Percentiles rank a stretch among this genome's conserved stretches.
These are phyloP conservation scores for Fragilaria radians DNA, from an alignment of 108 stramenopile genomes.

Conservation along the genomic window DNA sequence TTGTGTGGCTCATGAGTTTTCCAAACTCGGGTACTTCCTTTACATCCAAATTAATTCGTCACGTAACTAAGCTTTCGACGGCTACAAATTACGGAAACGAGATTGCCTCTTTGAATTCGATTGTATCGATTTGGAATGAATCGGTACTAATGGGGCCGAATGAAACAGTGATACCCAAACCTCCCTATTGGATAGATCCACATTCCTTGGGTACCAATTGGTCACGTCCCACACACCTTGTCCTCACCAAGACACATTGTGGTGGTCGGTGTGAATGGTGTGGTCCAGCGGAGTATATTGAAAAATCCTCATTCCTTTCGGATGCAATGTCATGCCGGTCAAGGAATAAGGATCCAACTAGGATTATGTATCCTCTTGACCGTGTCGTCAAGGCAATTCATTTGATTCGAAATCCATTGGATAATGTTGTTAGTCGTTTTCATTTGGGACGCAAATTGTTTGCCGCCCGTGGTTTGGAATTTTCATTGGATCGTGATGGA, in stretches of 20 bases:
- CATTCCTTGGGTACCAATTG: slow-evolving; percentile 32
- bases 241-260: slow-evolving; percentile 77
- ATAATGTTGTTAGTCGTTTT: slow-evolving; percentile 62
- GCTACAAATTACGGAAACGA: slow-evolving; percentile 67
- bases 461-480: neutral
- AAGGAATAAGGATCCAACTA: neutral
- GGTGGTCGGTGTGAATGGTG: slow-evolving; percentile 43
- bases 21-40: slow-evolving; percentile 80
- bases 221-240: slow-evolving; percentile 15
- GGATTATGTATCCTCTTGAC: slow-evolving; percentile 5
- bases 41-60: slow-evolving; percentile 42
- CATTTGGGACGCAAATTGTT: slow-evolving; percentile 15
- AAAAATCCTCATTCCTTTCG: slow-evolving; percentile 38
- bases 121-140: no score
- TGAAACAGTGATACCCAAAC: no score
- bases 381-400: slow-evolving; percentile 31
- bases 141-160: no score
- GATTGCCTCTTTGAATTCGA: neutral
- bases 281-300: slow-evolving; percentile 30
- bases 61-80: slow-evolving; percentile 34
- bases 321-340: slow-evolving; percentile 13
- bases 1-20: slow-evolving; percentile 50
- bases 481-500: slow-evolving; percentile 28
- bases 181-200: slow-evolving; percentile 16
- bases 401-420: slow-evolving; percentile 66